phyloP scores from a whole-genome alignment of 257 asterid genomes.

The Solanum chaucha region DNA sequence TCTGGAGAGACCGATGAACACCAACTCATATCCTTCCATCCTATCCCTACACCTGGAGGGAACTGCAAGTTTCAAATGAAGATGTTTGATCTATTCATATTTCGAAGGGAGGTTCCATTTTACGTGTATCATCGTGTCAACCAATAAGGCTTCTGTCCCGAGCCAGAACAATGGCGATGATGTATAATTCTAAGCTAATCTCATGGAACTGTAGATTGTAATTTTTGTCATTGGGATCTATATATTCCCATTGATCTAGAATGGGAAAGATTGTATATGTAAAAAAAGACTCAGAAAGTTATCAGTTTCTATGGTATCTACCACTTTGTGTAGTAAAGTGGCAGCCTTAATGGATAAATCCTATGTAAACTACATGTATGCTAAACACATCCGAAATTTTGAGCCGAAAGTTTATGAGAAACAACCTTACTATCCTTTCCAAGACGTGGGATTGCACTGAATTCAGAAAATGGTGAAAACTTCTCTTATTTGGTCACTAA shows the following conservation, averaged over 20 bases:
- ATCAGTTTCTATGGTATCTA: background rate
- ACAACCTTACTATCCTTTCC: too few relatives aligned
- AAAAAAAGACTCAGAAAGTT: background rate
- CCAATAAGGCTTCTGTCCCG: background rate
- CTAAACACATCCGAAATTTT: background rate
- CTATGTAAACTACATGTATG: background rate
- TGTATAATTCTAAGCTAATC: background rate
- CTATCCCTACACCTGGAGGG: background rate
- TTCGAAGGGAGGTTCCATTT: background rate
- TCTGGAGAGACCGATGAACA: background rate
- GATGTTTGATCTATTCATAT: background rate
- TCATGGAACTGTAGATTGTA: background rate
- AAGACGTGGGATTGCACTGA: background rate
- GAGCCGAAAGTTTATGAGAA: background rate
- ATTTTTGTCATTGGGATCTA: background rate
- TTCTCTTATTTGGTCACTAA: background rate
- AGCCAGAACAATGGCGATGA: background rate
- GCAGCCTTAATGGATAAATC: background rate
- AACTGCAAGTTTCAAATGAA: background rate
- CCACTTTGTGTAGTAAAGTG: background rate
- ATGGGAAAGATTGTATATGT: too few relatives aligned
- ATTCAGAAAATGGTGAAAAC: background rate
- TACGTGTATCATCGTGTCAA: background rate
- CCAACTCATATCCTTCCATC: background rate
- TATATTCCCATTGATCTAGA: background rate